phyloP scores from a whole-genome alignment of 768 basidiomycete species.

The Rossbeevera mucosa region DNA sequence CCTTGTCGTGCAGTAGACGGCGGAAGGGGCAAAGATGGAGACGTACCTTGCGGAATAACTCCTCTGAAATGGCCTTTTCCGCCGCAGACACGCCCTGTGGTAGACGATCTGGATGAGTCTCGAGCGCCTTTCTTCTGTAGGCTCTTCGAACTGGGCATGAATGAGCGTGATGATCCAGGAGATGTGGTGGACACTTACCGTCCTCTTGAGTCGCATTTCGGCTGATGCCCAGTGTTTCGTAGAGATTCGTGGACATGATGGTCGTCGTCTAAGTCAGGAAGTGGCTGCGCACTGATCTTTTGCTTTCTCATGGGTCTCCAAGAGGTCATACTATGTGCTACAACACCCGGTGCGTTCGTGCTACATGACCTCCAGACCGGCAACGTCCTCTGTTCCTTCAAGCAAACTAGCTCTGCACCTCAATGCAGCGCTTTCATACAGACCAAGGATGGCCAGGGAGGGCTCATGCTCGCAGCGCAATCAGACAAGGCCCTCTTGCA shows the following conservation, averaged over 20 bases:
- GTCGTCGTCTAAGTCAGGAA: background rate
- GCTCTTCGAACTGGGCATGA: slow-evolving; percentile 59
- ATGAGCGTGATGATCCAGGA: too few species aligned
- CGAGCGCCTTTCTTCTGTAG: slow-evolving; percentile 67
- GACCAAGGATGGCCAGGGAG: slow-evolving; percentile 70
- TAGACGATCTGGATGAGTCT: slow-evolving; percentile 74
- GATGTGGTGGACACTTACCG: too few species aligned
- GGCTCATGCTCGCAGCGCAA: slow-evolving; percentile 79
- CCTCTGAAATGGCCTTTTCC: slow-evolving; percentile 59
- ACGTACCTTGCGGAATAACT: slow-evolving; percentile 44
- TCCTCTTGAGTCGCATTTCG: slow-evolving; percentile 57
- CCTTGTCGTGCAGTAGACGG: background rate
- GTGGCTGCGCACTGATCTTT: slow-evolving; percentile 15
- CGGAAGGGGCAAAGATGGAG: background rate
- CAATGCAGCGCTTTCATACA: slow-evolving; percentile 68
- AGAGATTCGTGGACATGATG: slow-evolving; percentile 56
- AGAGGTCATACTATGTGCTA: slow-evolving; percentile 63
- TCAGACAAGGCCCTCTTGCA: slow-evolving; percentile 85
- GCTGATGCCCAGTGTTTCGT: slow-evolving; percentile 55
- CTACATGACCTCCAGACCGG: slow-evolving; percentile 83
- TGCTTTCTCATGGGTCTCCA: slow-evolving; percentile 48
- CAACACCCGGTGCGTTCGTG: slow-evolving; percentile 61
- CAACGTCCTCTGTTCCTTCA: slow-evolving; percentile 76
- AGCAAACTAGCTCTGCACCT: slow-evolving; percentile 65
- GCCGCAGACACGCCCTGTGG: slow-evolving; percentile 49